Percentiles rank a stretch among this genome's conserved stretches.
phyloP scores from a whole-genome alignment of 1,139 yeast genomes.

The Saccharomyces hybrid region DNA sequence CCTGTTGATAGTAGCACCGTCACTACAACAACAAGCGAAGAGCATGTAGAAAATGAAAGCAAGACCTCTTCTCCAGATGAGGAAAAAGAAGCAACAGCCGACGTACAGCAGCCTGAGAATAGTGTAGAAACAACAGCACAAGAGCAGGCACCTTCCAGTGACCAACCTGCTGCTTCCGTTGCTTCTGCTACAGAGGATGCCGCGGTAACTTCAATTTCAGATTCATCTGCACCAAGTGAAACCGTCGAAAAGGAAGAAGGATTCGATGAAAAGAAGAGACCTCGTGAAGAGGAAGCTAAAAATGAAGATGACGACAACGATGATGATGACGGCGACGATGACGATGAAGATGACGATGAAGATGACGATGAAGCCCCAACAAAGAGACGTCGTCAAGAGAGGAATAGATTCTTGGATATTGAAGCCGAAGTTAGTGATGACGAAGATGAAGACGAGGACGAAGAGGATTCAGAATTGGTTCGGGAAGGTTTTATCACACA shows the following conservation, averaged over 20 bases:
- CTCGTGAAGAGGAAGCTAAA: conserved; percentile 4
- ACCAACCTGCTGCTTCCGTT: too few relatives aligned
- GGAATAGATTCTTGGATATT: conserved; percentile 92
- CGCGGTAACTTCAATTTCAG: not conserved
- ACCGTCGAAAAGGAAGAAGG: not conserved
- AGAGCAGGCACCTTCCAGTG: not conserved
- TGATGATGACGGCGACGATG: conserved; percentile 33
- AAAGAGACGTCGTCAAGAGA: conserved; percentile 58
- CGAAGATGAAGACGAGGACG: conserved; percentile 39
- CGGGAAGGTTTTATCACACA: conserved; percentile 68
- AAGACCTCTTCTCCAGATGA: not conserved
- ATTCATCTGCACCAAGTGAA: not conserved
- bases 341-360: conserved; percentile 41
- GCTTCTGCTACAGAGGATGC: not conserved
- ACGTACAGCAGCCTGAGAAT: not conserved
- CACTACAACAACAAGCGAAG: not conserved
- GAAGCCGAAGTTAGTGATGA: conserved; percentile 98
- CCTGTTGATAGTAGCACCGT: not conserved
- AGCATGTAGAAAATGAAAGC: not conserved
- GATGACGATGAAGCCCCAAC: conserved; percentile 59
- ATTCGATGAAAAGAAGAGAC: conserved; percentile 1
- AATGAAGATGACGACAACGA: conserved; percentile 27
- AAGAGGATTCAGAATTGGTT: conserved; percentile 81
- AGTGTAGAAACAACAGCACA: not conserved
- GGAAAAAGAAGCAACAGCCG: not conserved